Evolutionary conservation across 805 yeast species (phyloP).

Genomic region (Candida gorgasii): DNA sequence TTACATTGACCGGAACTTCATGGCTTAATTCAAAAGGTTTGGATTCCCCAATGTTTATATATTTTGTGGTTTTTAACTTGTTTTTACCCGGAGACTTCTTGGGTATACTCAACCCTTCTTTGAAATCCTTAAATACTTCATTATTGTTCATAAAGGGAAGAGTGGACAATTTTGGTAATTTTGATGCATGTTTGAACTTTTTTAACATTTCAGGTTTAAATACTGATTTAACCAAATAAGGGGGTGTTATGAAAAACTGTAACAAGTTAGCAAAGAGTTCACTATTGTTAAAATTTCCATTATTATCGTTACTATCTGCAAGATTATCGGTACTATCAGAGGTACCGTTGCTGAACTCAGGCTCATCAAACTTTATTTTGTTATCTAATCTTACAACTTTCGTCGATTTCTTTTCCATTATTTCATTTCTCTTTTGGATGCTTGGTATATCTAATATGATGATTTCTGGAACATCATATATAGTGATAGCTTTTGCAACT

Average conservation of each 20-base stretch:
- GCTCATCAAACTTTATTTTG: conserved; percentile 31
- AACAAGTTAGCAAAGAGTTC: conserved; percentile 65
- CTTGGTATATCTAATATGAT: conserved; percentile 61
- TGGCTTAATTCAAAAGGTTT: conserved; percentile 58
- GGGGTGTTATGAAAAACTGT: conserved; percentile 84
- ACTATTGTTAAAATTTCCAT: conserved; percentile 29
- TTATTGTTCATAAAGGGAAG: conserved; percentile 70
- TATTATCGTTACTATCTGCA: conserved; percentile 1
- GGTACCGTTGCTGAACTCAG: background rate
- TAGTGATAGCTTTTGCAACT: conserved; percentile 71
- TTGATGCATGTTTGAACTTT: conserved; percentile 62
- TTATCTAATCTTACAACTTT: conserved; percentile 24
- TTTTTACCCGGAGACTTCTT: conserved; percentile 45
- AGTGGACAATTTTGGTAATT: conserved; percentile 68
- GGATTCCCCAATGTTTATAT: conserved; percentile 71
- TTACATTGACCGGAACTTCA: conserved; percentile 71
- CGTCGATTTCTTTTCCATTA: conserved; percentile 22
- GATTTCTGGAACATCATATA: conserved; percentile 71
- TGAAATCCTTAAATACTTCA: conserved; percentile 36
- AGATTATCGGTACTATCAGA: no score
- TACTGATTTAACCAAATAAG: conserved; percentile 66
- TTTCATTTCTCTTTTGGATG: conserved; percentile 17
- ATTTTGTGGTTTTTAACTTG: conserved; percentile 61
- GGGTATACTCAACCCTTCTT: conserved; percentile 64
- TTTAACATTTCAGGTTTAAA: conserved; percentile 41